phyloP scores from a whole-genome alignment of 2,329 filamentous ascomycete species.

The Colletotrichum endophyticum region DNA sequence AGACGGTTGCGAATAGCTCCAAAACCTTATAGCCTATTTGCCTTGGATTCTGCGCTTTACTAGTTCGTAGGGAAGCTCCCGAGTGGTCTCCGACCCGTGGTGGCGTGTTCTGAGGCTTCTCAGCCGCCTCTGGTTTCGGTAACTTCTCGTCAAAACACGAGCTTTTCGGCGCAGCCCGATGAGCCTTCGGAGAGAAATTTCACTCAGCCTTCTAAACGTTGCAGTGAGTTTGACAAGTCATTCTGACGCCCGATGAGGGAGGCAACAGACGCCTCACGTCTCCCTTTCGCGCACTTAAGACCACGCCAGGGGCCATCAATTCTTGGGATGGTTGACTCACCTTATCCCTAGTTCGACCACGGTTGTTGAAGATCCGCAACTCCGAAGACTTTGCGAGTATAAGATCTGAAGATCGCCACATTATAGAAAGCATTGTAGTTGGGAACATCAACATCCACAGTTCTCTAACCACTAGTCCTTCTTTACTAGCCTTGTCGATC shows the following conservation, averaged over 20 bases:
- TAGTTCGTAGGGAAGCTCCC: no score
- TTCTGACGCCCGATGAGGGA: neutral
- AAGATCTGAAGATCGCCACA: neutral
- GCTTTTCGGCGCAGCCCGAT: neutral
- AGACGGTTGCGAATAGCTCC: neutral
- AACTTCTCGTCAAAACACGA: neutral
- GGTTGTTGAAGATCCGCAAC: neutral
- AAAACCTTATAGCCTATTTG: neutral
- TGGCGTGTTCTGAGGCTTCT: neutral
- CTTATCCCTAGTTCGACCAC: neutral
- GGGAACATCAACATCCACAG: neutral
- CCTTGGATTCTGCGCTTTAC: neutral
- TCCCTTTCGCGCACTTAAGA: neutral
- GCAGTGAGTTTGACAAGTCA: neutral
- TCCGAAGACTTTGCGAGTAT: neutral
- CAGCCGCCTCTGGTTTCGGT: neutral
- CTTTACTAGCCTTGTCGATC: neutral
- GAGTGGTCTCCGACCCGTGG: neutral
- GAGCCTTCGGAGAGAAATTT: neutral
- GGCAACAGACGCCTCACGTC: neutral
- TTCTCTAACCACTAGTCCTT: neutral
- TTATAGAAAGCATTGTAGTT: neutral
- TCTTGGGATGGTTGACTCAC: neutral
- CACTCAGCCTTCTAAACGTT: neutral
- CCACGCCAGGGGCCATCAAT: neutral